These are phyloP conservation scores for Boletus rubropictus DNA, from an alignment of 768 basidiomycete species.

Conservation along the genomic window DNA sequence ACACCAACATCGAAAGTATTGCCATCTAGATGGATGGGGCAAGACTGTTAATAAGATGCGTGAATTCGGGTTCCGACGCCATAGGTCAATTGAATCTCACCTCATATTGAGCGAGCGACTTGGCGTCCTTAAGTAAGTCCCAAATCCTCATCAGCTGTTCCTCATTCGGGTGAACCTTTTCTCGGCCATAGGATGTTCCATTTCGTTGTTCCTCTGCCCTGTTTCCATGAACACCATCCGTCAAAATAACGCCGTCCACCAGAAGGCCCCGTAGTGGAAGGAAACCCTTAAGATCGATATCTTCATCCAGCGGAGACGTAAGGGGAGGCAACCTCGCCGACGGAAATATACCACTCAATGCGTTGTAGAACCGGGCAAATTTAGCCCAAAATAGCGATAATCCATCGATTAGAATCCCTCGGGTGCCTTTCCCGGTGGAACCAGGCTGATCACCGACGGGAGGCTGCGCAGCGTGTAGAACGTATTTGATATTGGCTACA, in stretches of 20 bases:
- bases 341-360: slow-evolving; percentile 67
- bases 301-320: slow-evolving; percentile 74
- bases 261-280: slow-evolving; percentile 68
- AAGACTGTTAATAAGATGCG: slow-evolving; percentile 16
- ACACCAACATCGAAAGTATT: slow-evolving; percentile 10
- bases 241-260: slow-evolving; percentile 23
- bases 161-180: slow-evolving; percentile 81
- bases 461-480: slow-evolving; percentile 42
- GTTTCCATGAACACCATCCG: slow-evolving; percentile 15
- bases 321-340: slow-evolving; percentile 50
- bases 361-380: slow-evolving; percentile 60
- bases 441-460: slow-evolving; percentile 17
- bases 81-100: slow-evolving; percentile 33
- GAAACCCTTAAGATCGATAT: slow-evolving; percentile 84
- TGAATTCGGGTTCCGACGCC: slow-evolving; percentile 12
- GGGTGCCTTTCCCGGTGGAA: slow-evolving; percentile 14
- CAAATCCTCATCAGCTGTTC: slow-evolving; percentile 92
- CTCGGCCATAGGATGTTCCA: slow-evolving; percentile 28
- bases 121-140: slow-evolving; percentile 75
- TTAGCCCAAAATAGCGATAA: slow-evolving; percentile 62
- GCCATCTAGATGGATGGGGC: slow-evolving; percentile 22
- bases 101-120: slow-evolving; percentile 50
- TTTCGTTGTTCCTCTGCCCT: slow-evolving; percentile 22
- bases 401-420: slow-evolving; percentile 27
- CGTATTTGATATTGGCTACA: slow-evolving; percentile 63